Evolutionary conservation across 495 filamentous ascomycete genomes (phyloP).

Genomic region (Aspergillus leporis): DNA sequence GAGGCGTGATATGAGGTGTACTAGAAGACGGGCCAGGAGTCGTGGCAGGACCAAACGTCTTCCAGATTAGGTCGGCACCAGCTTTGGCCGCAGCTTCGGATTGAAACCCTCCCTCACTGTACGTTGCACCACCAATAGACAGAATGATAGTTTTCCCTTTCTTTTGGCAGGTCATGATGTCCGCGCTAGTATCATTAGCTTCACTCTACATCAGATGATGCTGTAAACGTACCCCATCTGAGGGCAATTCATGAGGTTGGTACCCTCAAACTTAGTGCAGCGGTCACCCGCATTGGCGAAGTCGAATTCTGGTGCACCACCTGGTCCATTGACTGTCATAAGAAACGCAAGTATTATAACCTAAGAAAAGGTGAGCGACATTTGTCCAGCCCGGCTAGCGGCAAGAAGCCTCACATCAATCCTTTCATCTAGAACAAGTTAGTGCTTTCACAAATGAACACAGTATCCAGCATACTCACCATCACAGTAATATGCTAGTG

Average conservation of each 20-base stretch:
- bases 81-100: constrained; percentile 49
- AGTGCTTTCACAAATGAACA: background rate
- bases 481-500: constrained; percentile 58
- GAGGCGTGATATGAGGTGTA: constrained; percentile 26
- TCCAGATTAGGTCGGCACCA: constrained; percentile 64
- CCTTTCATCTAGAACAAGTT: constrained; percentile 26
- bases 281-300: constrained; percentile 59
- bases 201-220: constrained; percentile 1
- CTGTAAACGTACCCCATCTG: constrained; percentile 53
- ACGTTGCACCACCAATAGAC: constrained; percentile 65
- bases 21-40: background rate
- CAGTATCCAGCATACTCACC: constrained; percentile 38
- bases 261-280: constrained; percentile 58
- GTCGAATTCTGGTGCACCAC: constrained; percentile 56
- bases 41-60: constrained; percentile 61
- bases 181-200: constrained; percentile 34
- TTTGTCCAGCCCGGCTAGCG: background rate
- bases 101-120: constrained; percentile 62
- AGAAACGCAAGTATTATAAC: constrained; percentile 66
- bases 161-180: constrained; percentile 66
- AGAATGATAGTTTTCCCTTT: constrained; percentile 66
- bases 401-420: constrained; percentile 36
- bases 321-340: constrained; percentile 49
- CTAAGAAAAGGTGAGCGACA: constrained; percentile 23
- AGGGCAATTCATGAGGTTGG: constrained; percentile 59